phyloP scores from a whole-genome alignment of 2,329 filamentous ascomycete genomes.

The Fusarium sacchari region DNA sequence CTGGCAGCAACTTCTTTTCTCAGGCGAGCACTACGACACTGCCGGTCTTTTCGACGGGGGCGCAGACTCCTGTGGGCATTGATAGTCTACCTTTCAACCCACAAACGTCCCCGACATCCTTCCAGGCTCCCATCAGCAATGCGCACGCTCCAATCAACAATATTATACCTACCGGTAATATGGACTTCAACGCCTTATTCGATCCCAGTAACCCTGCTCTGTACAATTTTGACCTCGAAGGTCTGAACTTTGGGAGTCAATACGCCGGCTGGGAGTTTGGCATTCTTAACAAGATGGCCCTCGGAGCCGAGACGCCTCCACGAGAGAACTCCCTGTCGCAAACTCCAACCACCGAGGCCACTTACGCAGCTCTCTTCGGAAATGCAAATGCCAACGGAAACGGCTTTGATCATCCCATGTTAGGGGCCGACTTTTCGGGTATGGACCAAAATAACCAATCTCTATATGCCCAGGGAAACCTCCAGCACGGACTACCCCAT shows the following conservation, averaged over 20 bases:
- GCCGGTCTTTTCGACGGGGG: constrained; percentile 59
- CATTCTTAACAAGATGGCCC: constrained; percentile 93
- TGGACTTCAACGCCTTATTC: constrained; percentile 74
- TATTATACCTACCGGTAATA: constrained; percentile 60
- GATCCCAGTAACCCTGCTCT: constrained; percentile 91
- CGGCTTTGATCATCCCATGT: constrained; percentile 59
- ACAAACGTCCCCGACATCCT: constrained; percentile 79
- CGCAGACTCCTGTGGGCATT: constrained; percentile 58
- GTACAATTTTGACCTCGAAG: constrained; percentile 96
- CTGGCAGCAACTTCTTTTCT: constrained; percentile 59
- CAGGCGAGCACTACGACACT: constrained; percentile 59
- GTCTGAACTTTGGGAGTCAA: constrained; percentile 88
- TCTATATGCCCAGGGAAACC: constrained; percentile 65
- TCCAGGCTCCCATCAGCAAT: constrained; percentile 65
- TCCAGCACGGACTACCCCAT: constrained; percentile 71
- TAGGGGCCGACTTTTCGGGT: constrained; percentile 64
- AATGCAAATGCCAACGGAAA: constrained; percentile 61
- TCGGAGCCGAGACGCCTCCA: constrained; percentile 77
- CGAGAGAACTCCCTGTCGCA: constrained; percentile 67
- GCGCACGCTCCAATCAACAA: constrained; percentile 58
- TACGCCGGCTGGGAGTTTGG: constrained; percentile 96
- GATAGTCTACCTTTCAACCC: constrained; percentile 66
- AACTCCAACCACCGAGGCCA: constrained; percentile 51
- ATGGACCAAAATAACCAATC: constrained; percentile 60
- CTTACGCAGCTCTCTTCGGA: constrained; percentile 59